Percentiles rank a stretch among this genome's conserved stretches.
Evolutionary conservation across 106 monocot genomes (phyloP).

Genomic region (Dendrobium chrysotoxum): DNA sequence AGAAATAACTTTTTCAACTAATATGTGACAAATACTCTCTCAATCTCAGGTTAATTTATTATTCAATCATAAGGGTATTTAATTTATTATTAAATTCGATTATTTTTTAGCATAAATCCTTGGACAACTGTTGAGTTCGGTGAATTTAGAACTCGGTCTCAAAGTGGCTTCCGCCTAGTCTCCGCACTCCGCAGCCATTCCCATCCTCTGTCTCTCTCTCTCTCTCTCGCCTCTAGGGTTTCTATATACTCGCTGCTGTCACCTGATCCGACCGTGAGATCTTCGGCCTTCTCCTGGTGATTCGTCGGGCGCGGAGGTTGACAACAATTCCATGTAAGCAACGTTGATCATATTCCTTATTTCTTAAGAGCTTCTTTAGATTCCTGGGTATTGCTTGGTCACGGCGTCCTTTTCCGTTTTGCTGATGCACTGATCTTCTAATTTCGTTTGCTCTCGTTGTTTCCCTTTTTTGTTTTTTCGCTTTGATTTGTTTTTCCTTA

Average conservation of each 20-base stretch:
- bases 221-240: background rate
- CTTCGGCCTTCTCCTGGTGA: background rate
- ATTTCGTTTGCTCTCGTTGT: background rate
- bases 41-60: no score
- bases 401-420: background rate
- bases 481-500: background rate
- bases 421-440: background rate
- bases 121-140: background rate
- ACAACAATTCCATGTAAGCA: background rate
- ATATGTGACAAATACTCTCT: no score
- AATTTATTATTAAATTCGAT: background rate
- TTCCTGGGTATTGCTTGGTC: background rate
- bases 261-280: background rate
- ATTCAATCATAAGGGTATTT: no score
- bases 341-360: background rate
- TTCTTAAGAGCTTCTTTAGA: background rate
- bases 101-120: background rate
- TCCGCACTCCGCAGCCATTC: background rate
- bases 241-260: background rate
- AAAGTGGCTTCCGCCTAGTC: background rate
- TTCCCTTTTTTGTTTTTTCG: background rate
- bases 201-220: no score
- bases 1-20: no score
- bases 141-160: conserved; percentile 1
- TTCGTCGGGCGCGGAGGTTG: background rate